phyloP scores from a whole-genome alignment of 73 alveolate genomes.

The Diophrys sp. region DNA sequence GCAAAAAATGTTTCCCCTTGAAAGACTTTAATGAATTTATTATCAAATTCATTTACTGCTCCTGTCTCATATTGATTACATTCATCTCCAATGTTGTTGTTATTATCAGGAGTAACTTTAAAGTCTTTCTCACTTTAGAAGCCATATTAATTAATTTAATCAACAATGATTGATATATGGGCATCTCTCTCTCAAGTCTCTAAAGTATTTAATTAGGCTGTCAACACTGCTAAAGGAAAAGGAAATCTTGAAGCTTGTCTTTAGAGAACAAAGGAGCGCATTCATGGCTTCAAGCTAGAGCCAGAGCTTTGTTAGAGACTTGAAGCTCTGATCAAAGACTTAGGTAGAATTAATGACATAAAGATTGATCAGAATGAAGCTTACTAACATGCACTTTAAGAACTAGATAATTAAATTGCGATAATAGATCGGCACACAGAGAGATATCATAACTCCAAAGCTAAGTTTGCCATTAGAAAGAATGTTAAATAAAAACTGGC shows the following conservation, averaged over 20 bases:
- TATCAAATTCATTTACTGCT: no score
- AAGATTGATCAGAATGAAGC: not conserved
- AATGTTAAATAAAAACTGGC: not conserved
- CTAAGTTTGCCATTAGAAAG: not conserved
- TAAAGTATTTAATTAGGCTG: no score
- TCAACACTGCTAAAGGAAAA: not conserved
- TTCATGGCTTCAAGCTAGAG: not conserved
- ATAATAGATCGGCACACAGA: not conserved
- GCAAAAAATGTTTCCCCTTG: no score
- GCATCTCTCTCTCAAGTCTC: no score
- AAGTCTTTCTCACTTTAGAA: no score
- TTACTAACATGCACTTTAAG: not conserved
- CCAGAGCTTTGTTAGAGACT: not conserved
- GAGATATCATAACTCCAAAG: not conserved
- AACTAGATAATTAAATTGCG: not conserved
- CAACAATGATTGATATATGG: no score
- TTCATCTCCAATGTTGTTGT: no score
- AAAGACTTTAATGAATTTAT: no score
- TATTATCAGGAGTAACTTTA: no score
- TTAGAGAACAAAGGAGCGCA: not conserved
- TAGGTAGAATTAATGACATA: not conserved
- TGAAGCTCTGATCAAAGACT: not conserved
- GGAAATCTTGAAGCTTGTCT: not conserved
- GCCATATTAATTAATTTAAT: no score
- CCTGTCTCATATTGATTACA: no score